Evolutionary conservation across 202 grass and related monocot genomes (phyloP), one percentile per base, ranked within the genome.

Genomic region (Brachypodium distachyon): DNA sequence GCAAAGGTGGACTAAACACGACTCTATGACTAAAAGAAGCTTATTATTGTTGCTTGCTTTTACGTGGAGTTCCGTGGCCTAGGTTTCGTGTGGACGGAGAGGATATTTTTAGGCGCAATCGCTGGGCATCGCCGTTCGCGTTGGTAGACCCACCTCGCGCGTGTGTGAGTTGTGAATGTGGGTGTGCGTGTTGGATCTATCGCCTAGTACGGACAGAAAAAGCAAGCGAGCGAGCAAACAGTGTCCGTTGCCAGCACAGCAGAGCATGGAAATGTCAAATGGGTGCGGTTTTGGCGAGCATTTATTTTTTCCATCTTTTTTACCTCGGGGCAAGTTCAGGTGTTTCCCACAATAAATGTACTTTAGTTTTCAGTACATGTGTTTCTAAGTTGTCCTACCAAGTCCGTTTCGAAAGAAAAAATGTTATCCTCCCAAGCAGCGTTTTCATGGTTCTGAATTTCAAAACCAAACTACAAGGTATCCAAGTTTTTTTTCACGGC

Each of bases 111-210:
- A 14, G 50, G 32, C 33, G 41, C 23, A 16, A 19, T 33, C 23
- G 65, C 62, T 8, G 21, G 31, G 49, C 38, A 40, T 14, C 22
- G 13, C 51, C 11, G 57, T 41, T 25, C 40, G 28, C 13, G 3
- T n/a, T n/a, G n/a, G 14, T 13, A 7, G 59, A 13, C 60, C 70
- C 38, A 32, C 60, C 38, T 19, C 28, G n/a, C 9, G 61, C 6
- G 36, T 37, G 51, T 56, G 21, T 47, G 2, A n/a, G n/a, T n/a
- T n/a, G n/a, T n/a, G n/a, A n/a, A n/a, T n/a, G n/a, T n/a, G n/a
- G n/a, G 51, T 56, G 21, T 47, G 2, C 33, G 65, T 51, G 69
- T 18, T 63, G 77, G 62, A 86, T 86, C 77, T 42, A 57, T 66
- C 78, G 3, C 28, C 63, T 16, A 17, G 72, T 77, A 54, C 74